Conservation (phyloP, 1,284 basidiomycete genomes). For the Afroboletus lepidellus region DNA sequence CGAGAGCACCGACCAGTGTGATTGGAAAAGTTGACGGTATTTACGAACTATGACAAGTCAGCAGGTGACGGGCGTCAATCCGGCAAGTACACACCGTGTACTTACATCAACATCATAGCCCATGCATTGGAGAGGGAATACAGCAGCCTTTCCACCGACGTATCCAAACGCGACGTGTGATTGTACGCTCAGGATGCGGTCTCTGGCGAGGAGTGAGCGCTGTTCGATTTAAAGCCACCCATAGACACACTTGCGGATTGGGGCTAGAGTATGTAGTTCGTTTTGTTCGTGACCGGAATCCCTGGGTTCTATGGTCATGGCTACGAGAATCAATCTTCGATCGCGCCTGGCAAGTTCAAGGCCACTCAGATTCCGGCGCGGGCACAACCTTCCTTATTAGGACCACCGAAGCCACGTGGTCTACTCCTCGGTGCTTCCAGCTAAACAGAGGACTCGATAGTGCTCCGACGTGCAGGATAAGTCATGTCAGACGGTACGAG, state of each 20-base stretch:
- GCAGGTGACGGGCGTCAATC: slow-evolving; percentile 1
- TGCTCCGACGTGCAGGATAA: background rate
- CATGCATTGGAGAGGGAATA: slow-evolving; percentile 92
- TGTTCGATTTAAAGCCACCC: background rate
- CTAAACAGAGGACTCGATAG: background rate
- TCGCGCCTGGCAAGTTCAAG: background rate
- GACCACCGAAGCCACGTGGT: slow-evolving; percentile 17
- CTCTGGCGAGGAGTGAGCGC: slow-evolving; percentile 18
- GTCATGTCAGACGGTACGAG: slow-evolving; percentile 35
- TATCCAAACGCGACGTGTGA: slow-evolving; percentile 95
- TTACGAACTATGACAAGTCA: slow-evolving; percentile 76
- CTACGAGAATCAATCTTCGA: background rate
- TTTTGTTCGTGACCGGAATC: background rate
- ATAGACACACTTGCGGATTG: slow-evolving; percentile 5
- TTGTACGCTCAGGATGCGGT: slow-evolving; percentile 78
- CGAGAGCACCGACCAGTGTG: slow-evolving; percentile 71
- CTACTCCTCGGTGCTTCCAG: background rate
- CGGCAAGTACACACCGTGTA: slow-evolving; percentile 18
- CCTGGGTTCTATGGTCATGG: slow-evolving; percentile 10
- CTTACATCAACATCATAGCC: slow-evolving; percentile 96
- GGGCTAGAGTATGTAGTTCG: background rate
- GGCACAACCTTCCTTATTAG: slow-evolving; percentile 7
- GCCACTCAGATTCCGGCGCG: background rate
- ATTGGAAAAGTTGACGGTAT: slow-evolving; percentile 95
- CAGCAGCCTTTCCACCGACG: slow-evolving; percentile 93